Evolutionary conservation across 2,329 filamentous ascomycete species (phyloP), one percentile per base, ranked within the genome.

Genomic region (Ceratocystis destructans): DNA sequence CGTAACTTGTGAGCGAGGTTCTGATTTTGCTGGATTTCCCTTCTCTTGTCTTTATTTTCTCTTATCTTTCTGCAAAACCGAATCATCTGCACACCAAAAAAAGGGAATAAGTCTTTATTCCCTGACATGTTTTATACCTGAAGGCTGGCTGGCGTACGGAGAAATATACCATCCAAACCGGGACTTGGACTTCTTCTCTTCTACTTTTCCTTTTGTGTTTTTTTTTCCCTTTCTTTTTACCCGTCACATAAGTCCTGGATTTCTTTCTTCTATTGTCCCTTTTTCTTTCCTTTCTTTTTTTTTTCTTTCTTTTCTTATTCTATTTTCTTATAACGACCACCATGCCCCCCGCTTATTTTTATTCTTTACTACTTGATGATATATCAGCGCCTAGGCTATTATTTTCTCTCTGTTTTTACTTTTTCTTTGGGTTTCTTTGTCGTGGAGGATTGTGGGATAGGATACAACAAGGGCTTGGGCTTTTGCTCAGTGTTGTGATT

Each of bases 1-100:
- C 78, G 64, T 80, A 78, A 66, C 82, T 59, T 53, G 5, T 5
- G 10, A 53, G 48, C 22, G 48, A 28, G 8, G 4, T 28, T 6
- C 22, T 10, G 22, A 28, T 53, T 53, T 15, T 28, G 20, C 48
- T 12, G 48, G 8, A 22, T 28, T 28, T 28, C n/a, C 5, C 20
- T 37, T n/a, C 17, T 59, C 55, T 37, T 31, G 48, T 46, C 46
- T 28, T 59, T 66, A 64, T 44, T 44, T 67, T 67, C 66, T 57
- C 66, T 66, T 28, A 59, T 59, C 41, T 48, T 62, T 50, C 48
- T n/a, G n/a, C 65, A 37, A 44, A 25, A 37, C 55, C 17, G 22
- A 31, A 57, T 31, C 22, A 57, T 33, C 25, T 59, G 31, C 55
- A 59, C 55, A 59, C 28, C 28, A 59, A 59, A 59, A 57, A 57